Evolutionary conservation across 2,329 filamentous ascomycete genomes (phyloP).

Genomic region (Hypomyces rosellus): DNA sequence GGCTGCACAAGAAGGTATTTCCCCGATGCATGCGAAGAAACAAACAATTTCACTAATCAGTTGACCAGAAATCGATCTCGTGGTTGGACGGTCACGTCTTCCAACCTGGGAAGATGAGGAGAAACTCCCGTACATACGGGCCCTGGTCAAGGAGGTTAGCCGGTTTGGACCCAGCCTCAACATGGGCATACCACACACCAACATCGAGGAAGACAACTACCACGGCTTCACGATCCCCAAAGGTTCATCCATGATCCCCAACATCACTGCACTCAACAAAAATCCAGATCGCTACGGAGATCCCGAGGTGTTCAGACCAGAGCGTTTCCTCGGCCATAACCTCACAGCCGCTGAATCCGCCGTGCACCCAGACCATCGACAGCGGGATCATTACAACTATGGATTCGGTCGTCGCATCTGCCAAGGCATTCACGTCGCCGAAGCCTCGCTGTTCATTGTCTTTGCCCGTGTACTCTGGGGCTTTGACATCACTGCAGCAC

Average conservation of each 20-base stretch:
- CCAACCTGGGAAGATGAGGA: slow-evolving; percentile 37
- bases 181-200: slow-evolving; percentile 1
- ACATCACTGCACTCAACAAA: background rate
- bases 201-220: background rate
- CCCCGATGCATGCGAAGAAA: too few species aligned
- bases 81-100: slow-evolving; percentile 35
- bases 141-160: slow-evolving; percentile 23
- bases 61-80: slow-evolving; percentile 33
- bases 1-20: slow-evolving; percentile 21
- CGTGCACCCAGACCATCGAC: slow-evolving; percentile 25
- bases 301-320: slow-evolving; percentile 7
- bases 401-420: slow-evolving; percentile 52
- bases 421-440: slow-evolving; percentile 50
- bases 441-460: slow-evolving; percentile 40
- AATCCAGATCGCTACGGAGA: slow-evolving; percentile 3
- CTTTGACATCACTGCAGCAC: slow-evolving; percentile 31
- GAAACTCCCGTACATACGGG: slow-evolving; percentile 36
- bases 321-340: slow-evolving; percentile 19
- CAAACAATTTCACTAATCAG: background rate
- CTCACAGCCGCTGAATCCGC: slow-evolving; percentile 24
- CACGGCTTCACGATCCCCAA: background rate
- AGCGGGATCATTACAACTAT: slow-evolving; percentile 49
- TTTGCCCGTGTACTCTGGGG: slow-evolving; percentile 44
- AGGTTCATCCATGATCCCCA: background rate
- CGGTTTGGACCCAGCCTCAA: background rate